A percentile compares a stretch with the other conserved stretches of the same genome.
Evolutionary conservation across 1,139 yeast species (phyloP).

Genomic region (Candida sanyaensis): DNA sequence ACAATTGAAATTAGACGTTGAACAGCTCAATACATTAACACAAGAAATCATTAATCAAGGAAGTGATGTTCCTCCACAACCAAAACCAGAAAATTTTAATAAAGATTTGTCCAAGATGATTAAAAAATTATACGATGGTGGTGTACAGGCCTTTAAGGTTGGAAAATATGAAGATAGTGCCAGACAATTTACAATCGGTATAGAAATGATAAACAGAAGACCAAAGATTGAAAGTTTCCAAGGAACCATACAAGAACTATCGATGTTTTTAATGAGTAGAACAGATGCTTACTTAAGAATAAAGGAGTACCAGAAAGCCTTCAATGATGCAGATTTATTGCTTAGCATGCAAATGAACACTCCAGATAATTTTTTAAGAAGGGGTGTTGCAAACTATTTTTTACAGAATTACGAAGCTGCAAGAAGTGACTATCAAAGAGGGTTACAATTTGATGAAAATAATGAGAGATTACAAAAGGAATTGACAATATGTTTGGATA

Average conservation of each 20-base stretch:
- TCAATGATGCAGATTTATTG: slow-evolving; percentile 78
- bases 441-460: slow-evolving; percentile 62
- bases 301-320: slow-evolving; percentile 69
- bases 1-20: slow-evolving; percentile 47
- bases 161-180: slow-evolving; percentile 71
- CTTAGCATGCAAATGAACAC: slow-evolving; percentile 62
- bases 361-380: slow-evolving; percentile 80
- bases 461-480: slow-evolving; percentile 47
- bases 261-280: slow-evolving; percentile 72
- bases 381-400: slow-evolving; percentile 72
- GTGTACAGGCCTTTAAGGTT: slow-evolving; percentile 61
- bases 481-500: slow-evolving; percentile 45
- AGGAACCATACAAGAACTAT: slow-evolving; percentile 74
- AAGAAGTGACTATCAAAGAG: slow-evolving; percentile 75
- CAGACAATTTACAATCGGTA: slow-evolving; percentile 71
- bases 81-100: slow-evolving; percentile 52
- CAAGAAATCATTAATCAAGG: slow-evolving; percentile 60
- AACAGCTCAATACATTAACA: slow-evolving; percentile 65
- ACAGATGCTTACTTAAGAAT: slow-evolving; percentile 78
- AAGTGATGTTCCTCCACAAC: slow-evolving; percentile 70
- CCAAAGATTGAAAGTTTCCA: slow-evolving; percentile 87
- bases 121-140: slow-evolving; percentile 73
- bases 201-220: slow-evolving; percentile 80
- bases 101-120: slow-evolving; percentile 66
- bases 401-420: slow-evolving; percentile 75